phyloP scores from a whole-genome alignment of 2,329 filamentous ascomycete genomes.

The Ophiocordyceps camponoti-leonardi region DNA sequence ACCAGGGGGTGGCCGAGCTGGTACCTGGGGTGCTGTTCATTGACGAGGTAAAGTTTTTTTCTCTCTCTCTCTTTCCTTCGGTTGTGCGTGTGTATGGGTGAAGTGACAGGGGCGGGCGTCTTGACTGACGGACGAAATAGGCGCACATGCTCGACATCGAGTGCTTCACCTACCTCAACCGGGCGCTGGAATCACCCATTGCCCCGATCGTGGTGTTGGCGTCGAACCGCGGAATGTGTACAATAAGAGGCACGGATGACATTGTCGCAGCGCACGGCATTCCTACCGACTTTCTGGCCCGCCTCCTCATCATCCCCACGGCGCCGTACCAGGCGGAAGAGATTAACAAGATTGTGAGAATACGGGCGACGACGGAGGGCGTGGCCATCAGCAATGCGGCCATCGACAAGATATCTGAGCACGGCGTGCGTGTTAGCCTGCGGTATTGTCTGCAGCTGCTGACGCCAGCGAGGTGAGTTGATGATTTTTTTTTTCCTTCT shows the following conservation, averaged over 20 bases:
- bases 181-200: constrained; percentile 87
- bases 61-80: too few relatives aligned
- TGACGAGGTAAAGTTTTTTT: constrained; percentile 95
- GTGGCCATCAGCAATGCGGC: constrained; percentile 67
- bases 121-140: constrained; percentile 22
- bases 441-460: constrained; percentile 87
- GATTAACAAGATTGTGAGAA: constrained; percentile 80
- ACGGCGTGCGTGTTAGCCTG: constrained; percentile 78
- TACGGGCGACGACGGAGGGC: constrained; percentile 67
- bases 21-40: constrained; percentile 98
- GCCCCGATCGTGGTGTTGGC: constrained; percentile 95
- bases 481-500: not conserved
- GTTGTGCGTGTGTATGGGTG: too few relatives aligned
- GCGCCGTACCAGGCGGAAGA: constrained; percentile 76
- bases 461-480: constrained; percentile 55
- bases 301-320: constrained; percentile 90
- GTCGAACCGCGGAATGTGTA: constrained; percentile 87
- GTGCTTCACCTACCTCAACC: constrained; percentile 97
- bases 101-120: too few relatives aligned
- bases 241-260: constrained; percentile 73
- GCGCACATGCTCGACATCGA: constrained; percentile 99
- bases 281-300: constrained; percentile 80
- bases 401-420: constrained; percentile 69
- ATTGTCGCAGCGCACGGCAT: constrained; percentile 82
- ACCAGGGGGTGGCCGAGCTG: constrained; percentile 91